Conservation (phyloP, 495 filamentous ascomycete genomes). For the Xylaria acuta region DNA sequence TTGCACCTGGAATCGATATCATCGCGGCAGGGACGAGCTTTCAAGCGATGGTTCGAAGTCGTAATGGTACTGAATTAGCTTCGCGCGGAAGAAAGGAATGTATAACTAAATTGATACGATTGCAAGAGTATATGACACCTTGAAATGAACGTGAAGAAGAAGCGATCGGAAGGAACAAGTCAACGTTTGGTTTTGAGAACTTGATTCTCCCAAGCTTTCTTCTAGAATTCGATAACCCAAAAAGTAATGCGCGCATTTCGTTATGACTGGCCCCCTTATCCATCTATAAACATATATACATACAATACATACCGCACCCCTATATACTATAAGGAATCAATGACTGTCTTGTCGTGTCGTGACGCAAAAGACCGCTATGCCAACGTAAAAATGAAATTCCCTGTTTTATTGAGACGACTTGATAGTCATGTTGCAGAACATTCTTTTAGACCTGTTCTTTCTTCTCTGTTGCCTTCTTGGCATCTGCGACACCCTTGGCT, state of each 20-base stretch:
- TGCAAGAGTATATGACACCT: constrained; percentile 12
- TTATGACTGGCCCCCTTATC: neutral
- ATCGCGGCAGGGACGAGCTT: neutral
- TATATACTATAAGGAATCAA: constrained; percentile 7
- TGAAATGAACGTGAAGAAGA: constrained; percentile 18
- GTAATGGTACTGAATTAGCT: neutral
- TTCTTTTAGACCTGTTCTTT: constrained; percentile 18
- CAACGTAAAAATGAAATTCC: constrained; percentile 2
- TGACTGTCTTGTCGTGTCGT: constrained; percentile 20
- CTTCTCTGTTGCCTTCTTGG: constrained; percentile 10
- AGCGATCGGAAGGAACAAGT: constrained; percentile 8
- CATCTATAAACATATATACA: constrained; percentile 24
- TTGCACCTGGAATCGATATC: neutral
- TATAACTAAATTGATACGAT: constrained; percentile 23
- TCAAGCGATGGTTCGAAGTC: neutral
- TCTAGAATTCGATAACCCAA: constrained; percentile 1
- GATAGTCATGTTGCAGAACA: constrained; percentile 7
- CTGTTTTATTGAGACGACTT: constrained; percentile 5
- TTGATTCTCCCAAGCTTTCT: constrained; percentile 11
- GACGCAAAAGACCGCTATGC: constrained; percentile 26
- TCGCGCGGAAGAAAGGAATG: constrained; percentile 23
- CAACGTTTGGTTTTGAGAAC: constrained; percentile 14
- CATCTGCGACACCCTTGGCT: constrained; percentile 17
- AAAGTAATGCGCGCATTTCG: constrained; percentile 16
- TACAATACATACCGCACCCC: constrained; percentile 10